Conservation (phyloP, 2,329 filamentous ascomycete genomes). For the Alternaria hordeiaustralica region DNA sequence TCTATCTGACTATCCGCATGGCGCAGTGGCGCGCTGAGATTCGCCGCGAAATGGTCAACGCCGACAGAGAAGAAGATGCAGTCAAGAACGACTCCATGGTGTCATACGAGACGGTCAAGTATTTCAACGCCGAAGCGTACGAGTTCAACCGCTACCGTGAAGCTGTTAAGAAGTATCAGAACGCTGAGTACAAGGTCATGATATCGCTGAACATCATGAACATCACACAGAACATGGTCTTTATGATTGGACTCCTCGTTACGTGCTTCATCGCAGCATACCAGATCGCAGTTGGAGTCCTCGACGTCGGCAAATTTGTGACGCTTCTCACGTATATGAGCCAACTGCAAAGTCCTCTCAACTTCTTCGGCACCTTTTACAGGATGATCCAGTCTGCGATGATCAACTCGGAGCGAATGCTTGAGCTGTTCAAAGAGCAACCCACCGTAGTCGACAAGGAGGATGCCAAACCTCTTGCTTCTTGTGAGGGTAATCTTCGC, state of each 20-base stretch:
- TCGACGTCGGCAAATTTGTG: conserved; percentile 71
- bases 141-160: conserved; percentile 65
- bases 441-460: conserved; percentile 86
- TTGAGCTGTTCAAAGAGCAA: conserved; percentile 95
- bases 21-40: conserved; percentile 91
- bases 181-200: conserved; percentile 63
- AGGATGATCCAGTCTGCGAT: conserved; percentile 93
- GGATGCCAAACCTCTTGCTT: conserved; percentile 65
- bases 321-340: conserved; percentile 77
- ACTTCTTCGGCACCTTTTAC: conserved; percentile 91
- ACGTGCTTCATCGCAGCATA: conserved; percentile 73
- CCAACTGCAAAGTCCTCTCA: conserved; percentile 72
- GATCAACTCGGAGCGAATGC: conserved; percentile 94
- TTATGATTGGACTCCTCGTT: conserved; percentile 69
- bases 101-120: conserved; percentile 85
- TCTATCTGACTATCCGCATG: conserved; percentile 96
- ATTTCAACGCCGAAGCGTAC: conserved; percentile 67
- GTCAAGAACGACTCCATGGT: conserved; percentile 99
- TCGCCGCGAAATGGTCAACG: conserved; percentile 91
- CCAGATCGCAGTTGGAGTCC: conserved; percentile 68
- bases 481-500: conserved; percentile 79
- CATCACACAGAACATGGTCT: conserved; percentile 68
- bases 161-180: conserved; percentile 64
- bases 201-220: conserved; percentile 66
- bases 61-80: conserved; percentile 91